These are phyloP conservation scores for Cicer yamashitae DNA, from an alignment of 306 rosid genomes.

Conservation along the genomic window DNA sequence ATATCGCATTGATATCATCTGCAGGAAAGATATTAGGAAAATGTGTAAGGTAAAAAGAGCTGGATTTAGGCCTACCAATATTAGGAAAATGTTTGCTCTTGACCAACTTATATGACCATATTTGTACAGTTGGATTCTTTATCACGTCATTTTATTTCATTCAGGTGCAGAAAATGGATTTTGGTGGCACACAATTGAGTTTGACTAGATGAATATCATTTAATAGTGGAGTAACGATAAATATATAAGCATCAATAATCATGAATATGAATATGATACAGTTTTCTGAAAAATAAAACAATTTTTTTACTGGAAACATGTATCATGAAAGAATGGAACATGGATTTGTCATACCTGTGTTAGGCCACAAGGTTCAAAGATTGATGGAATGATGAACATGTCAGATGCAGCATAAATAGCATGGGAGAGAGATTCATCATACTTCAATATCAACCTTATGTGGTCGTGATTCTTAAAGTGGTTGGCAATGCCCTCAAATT, in stretches of 20 bases:
- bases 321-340: conserved; percentile 38
- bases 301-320: conserved; percentile 22
- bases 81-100: conserved; percentile 8
- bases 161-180: conserved; percentile 36
- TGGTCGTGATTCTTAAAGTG: conserved; percentile 80
- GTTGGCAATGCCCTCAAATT: conserved; percentile 87
- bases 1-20: conserved; percentile 99
- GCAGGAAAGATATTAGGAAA: conserved; percentile 39
- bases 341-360: conserved; percentile 73
- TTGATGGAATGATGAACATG: conserved; percentile 93
- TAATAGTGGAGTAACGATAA: conserved; percentile 13
- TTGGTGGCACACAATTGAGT: conserved; percentile 25
- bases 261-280: not conserved
- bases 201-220: conserved; percentile 19
- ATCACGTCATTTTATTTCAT: conserved; percentile 16
- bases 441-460: conserved; percentile 76
- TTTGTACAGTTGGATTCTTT: conserved; percentile 7
- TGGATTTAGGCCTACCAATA: conserved; percentile 4
- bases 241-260: conserved; percentile 9
- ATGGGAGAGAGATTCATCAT: conserved; percentile 92
- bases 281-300: conserved; percentile 24
- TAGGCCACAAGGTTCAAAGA: conserved; percentile 98
- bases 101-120: conserved; percentile 23
- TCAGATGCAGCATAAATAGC: conserved; percentile 88
- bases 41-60: conserved; percentile 1